Evolutionary conservation across 176 grass and related monocot species (phyloP).

Genomic region (Thinopyrum elongatum): DNA sequence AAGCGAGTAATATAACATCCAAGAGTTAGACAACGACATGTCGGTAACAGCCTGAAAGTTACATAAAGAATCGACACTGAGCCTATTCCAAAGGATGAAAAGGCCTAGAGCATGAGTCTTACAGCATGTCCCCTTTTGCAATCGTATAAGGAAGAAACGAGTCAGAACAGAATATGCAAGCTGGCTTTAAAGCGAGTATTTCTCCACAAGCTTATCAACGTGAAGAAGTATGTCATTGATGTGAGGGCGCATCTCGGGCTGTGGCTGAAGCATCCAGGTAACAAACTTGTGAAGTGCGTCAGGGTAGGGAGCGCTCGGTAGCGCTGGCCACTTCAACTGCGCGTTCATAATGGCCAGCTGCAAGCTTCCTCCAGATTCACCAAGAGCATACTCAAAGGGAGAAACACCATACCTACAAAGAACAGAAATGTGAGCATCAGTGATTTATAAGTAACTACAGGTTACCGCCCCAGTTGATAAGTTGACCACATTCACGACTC

Average conservation of each 20-base stretch:
- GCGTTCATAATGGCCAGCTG: slow-evolving; percentile 85
- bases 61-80: slow-evolving; percentile 33
- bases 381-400: slow-evolving; percentile 80
- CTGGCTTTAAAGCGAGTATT: slow-evolving; percentile 47
- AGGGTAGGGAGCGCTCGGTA: slow-evolving; percentile 63
- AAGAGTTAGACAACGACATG: neutral
- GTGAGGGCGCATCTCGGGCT: slow-evolving; percentile 64
- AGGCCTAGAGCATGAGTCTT: neutral
- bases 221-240: slow-evolving; percentile 84
- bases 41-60: slow-evolving; percentile 2
- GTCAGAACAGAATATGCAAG: neutral
- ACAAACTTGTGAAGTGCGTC: slow-evolving; percentile 79
- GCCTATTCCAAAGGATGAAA: slow-evolving; percentile 17
- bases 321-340: slow-evolving; percentile 81
- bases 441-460: neutral
- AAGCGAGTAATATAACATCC: neutral
- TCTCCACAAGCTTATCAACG: slow-evolving; percentile 80
- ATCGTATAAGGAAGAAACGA: slow-evolving; percentile 16
- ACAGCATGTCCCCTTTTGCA: slow-evolving; percentile 15
- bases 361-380: slow-evolving; percentile 89
- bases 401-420: slow-evolving; percentile 72
- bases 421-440: slow-evolving; percentile 17
- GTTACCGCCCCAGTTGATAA: neutral
- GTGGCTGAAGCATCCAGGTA: slow-evolving; percentile 86
- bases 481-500: neutral